Evolutionary conservation across 73 alveolate species (phyloP).

Genomic region (Paraurostyla sp.): DNA sequence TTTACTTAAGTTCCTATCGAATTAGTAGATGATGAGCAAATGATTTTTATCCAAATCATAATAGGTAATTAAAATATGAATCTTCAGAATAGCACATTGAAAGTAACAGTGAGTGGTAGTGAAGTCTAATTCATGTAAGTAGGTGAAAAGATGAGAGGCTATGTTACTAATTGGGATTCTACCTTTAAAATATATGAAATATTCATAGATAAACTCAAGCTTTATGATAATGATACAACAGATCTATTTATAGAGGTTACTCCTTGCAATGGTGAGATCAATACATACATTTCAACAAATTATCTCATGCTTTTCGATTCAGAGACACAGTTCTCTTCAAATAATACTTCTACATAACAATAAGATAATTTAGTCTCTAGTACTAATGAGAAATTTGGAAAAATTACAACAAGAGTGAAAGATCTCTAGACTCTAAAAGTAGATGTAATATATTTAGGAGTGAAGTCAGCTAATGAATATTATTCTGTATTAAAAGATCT

Average conservation of each 20-base stretch:
- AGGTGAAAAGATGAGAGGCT: too few relatives aligned
- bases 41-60: too few relatives aligned
- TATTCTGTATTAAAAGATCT: background rate
- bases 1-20: too few relatives aligned
- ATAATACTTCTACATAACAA: too few relatives aligned
- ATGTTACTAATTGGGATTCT: conserved; percentile 36
- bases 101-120: too few relatives aligned
- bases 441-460: conserved; percentile 29
- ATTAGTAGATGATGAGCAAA: too few relatives aligned
- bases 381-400: conserved; percentile 24
- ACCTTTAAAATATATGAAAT: conserved; percentile 40
- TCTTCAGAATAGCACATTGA: too few relatives aligned
- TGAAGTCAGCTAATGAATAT: background rate
- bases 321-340: background rate
- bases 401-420: background rate
- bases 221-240: background rate
- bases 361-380: too few relatives aligned
- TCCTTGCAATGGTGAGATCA: conserved; percentile 52
- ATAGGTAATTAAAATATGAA: too few relatives aligned
- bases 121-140: too few relatives aligned
- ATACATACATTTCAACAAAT: conserved; percentile 27
- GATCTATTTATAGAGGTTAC: conserved; percentile 35
- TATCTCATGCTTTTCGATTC: background rate
- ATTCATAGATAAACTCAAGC: background rate
- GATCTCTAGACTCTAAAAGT: background rate